A percentile compares a stretch with the other conserved stretches of the same genome.
phyloP scores from a whole-genome alignment of 192 early-diverging fungal species.

The Piromyces sp. region DNA sequence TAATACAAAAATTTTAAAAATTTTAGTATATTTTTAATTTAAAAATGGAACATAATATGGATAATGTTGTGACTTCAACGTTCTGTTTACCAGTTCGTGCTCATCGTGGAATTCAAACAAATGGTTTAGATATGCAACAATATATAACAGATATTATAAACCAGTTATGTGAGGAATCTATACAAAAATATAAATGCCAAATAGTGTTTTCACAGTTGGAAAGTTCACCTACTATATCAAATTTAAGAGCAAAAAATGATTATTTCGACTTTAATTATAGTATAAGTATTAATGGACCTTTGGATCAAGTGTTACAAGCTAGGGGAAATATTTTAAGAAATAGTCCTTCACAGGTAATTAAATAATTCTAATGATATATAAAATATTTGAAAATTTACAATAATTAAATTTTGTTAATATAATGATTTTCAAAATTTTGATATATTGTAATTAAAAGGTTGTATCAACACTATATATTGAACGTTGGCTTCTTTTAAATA shows the following conservation, averaged over 20 bases:
- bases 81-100: not conserved
- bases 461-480: not conserved
- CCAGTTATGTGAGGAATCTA: not conserved
- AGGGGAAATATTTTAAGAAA: slow-evolving; percentile 4
- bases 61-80: not conserved
- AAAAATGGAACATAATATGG: not conserved
- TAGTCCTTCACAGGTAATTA: slow-evolving; percentile 6
- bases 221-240: not conserved
- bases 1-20: no score
- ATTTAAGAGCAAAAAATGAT: slow-evolving; percentile 2
- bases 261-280: slow-evolving; percentile 6
- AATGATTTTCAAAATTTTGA: not conserved
- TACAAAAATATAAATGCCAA: not conserved
- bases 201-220: not conserved
- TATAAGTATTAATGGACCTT: slow-evolving; percentile 5
- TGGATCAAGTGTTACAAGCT: slow-evolving; percentile 1
- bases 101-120: not conserved
- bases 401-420: not conserved
- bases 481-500: slow-evolving; percentile 19
- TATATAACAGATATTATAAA: not conserved
- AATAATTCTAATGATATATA: not conserved
- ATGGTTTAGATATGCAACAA: not conserved
- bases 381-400: no score
- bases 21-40: not conserved
- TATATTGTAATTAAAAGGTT: not conserved